Percentiles rank a stretch among this genome's conserved stretches.
Conservation (phyloP, 202 grass and related monocot genomes). For the Dendrocalamus latiflorus region DNA sequence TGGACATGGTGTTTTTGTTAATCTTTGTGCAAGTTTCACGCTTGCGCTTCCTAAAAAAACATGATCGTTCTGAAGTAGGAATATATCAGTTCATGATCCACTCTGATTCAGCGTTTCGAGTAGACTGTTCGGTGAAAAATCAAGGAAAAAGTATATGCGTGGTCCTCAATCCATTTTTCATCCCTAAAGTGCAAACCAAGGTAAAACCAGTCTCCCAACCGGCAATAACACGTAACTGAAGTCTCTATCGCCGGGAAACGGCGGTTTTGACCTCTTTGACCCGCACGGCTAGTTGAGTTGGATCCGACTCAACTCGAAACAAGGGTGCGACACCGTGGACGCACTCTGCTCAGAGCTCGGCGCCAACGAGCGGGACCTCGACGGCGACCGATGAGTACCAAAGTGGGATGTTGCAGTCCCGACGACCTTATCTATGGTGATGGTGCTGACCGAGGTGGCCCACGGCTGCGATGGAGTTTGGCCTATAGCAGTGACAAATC, state of each 20-base stretch:
- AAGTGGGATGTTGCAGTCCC: not conserved
- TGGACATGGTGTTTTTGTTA: not conserved
- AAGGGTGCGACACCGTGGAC: not conserved
- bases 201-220: not conserved
- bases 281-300: not conserved
- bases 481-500: no score
- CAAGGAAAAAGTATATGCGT: no score
- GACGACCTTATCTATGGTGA: no score
- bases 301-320: not conserved
- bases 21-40: not conserved
- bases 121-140: not conserved
- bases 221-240: not conserved
- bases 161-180: no score
- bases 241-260: not conserved
- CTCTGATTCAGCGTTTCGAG: not conserved
- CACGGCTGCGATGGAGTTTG: accelerated
- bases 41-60: not conserved
- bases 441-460: no score
- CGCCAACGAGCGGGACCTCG: not conserved
- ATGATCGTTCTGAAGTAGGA: no score
- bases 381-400: not conserved
- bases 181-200: no score
- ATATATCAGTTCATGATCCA: not conserved
- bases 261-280: not conserved
- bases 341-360: not conserved